Percentiles rank a stretch among this genome's conserved stretches.
phyloP scores from a whole-genome alignment of 441 rosid genomes.

The Codiaeum variegatum region DNA sequence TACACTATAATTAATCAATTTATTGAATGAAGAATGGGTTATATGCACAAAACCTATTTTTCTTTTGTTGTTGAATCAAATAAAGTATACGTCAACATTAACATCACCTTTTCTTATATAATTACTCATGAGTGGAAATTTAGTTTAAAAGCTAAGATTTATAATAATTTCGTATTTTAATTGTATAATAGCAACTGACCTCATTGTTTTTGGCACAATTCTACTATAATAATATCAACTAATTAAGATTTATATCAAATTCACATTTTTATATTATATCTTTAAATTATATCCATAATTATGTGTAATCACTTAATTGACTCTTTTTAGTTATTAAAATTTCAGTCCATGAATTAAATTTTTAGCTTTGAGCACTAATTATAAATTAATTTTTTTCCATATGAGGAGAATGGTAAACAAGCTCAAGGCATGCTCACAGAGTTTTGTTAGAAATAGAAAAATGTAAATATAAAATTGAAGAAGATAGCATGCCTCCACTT shows the following conservation, averaged over 20 bases:
- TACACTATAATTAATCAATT: too few species aligned
- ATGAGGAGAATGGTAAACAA: not conserved
- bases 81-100: not conserved
- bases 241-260: not conserved
- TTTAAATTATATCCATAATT: not conserved
- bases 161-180: constrained; percentile 25
- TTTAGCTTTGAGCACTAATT: too few species aligned
- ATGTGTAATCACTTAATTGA: not conserved
- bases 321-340: not conserved
- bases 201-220: constrained; percentile 36
- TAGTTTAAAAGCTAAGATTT: constrained; percentile 40
- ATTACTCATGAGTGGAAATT: constrained; percentile 30
- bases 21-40: too few species aligned
- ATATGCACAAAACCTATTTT: too few species aligned
- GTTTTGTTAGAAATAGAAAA: not conserved
- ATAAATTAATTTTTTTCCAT: not conserved
- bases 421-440: not conserved
- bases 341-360: not conserved
- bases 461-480: not conserved
- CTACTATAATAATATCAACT: constrained; percentile 8
- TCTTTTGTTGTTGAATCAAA: too few species aligned
- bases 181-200: constrained; percentile 36
- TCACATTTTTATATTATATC: not conserved
- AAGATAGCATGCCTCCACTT: constrained; percentile 8
- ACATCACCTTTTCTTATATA: constrained; percentile 12